phyloP scores from a whole-genome alignment of 2,329 filamentous ascomycete species.

The Trichoderma aggressivum region DNA sequence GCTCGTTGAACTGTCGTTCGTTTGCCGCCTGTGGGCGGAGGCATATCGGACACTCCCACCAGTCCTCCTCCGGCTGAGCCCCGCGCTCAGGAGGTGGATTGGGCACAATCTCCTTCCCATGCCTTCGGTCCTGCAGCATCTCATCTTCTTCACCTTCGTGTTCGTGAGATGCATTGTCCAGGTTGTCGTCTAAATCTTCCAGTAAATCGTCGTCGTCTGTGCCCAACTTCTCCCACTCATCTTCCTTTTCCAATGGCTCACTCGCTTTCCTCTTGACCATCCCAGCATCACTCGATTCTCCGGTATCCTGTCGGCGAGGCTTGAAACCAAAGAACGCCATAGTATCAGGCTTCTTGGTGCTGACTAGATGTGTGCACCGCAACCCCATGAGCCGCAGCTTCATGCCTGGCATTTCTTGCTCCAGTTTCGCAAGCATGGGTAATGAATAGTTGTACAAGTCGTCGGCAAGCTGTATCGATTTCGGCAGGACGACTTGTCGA shows the following conservation, averaged over 20 bases:
- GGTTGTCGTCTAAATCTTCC: not conserved
- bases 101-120: slow-evolving; percentile 52
- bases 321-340: slow-evolving; percentile 74
- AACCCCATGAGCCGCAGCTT: slow-evolving; percentile 83
- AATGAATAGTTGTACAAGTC: slow-evolving; percentile 80
- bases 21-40: slow-evolving; percentile 69
- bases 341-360: slow-evolving; percentile 75
- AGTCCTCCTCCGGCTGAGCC: slow-evolving; percentile 41
- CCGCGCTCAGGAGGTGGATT: slow-evolving; percentile 34
- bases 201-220: slow-evolving; percentile 54
- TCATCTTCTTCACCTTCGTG: not conserved
- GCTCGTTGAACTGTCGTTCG: slow-evolving; percentile 78
- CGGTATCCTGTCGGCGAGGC: slow-evolving; percentile 28
- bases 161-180: not conserved
- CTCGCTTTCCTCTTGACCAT: slow-evolving; percentile 37
- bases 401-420: slow-evolving; percentile 77
- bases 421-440: slow-evolving; percentile 78
- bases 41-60: slow-evolving; percentile 90
- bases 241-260: slow-evolving; percentile 31
- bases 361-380: slow-evolving; percentile 81
- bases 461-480: slow-evolving; percentile 67
- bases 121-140: slow-evolving; percentile 25
- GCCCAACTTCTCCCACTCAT: slow-evolving; percentile 65
- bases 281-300: slow-evolving; percentile 19
- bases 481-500: slow-evolving; percentile 71